Evolutionary conservation across 2,329 filamentous ascomycete species (phyloP).

Genomic region (Xylaria sp.): DNA sequence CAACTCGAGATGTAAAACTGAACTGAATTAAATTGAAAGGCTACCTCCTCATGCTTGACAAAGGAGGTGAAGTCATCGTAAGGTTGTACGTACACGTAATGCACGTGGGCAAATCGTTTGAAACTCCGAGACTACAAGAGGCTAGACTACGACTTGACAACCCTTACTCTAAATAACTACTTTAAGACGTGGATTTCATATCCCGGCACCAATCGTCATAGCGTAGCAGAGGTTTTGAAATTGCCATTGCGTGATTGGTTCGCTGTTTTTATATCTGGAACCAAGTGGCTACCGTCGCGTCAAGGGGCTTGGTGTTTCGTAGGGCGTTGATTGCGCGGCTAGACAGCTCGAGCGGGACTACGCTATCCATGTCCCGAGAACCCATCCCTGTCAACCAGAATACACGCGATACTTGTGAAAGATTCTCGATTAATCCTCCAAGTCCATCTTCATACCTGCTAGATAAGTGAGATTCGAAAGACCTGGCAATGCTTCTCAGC

Average conservation of each 20-base stretch:
- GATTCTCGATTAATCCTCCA: neutral
- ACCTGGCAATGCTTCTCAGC: neutral
- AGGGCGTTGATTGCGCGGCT: slow-evolving; percentile 3
- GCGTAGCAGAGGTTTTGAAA: slow-evolving; percentile 1
- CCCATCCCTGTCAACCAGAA: neutral
- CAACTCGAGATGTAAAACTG: too few species aligned
- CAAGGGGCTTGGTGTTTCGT: neutral
- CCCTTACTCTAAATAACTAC: too few species aligned
- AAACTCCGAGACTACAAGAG: too few species aligned
- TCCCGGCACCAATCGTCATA: neutral
- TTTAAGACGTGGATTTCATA: too few species aligned
- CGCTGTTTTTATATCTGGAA: neutral
- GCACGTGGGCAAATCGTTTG: too few species aligned
- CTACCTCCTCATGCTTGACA: too few species aligned
- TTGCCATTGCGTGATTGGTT: neutral
- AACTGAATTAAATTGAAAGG: too few species aligned
- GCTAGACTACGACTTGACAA: too few species aligned
- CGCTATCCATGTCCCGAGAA: neutral
- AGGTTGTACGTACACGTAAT: too few species aligned
- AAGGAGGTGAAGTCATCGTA: too few species aligned
- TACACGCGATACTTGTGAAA: neutral
- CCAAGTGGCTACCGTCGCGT: neutral
- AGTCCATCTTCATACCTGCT: neutral
- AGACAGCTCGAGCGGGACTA: neutral
- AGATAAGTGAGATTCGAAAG: neutral